phyloP scores from a whole-genome alignment of 805 yeast species.

The Scheffersomyces amazonensis region DNA sequence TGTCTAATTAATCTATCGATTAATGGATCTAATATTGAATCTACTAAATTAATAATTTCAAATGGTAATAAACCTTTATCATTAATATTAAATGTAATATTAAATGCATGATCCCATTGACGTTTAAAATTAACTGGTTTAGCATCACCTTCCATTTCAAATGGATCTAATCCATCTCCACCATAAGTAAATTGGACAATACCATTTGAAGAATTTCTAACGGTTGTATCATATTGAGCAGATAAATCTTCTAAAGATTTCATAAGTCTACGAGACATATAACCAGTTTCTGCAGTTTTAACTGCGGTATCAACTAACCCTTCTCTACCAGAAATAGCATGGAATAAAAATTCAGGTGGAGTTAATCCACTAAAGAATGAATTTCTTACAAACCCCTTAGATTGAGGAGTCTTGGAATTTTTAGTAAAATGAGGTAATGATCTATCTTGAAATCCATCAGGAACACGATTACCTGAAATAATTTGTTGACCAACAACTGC shows the following conservation, averaged over 20 bases:
- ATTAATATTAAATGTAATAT: constrained; percentile 58
- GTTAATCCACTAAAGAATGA: constrained; percentile 91
- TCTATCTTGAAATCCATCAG: constrained; percentile 99
- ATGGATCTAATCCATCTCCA: constrained; percentile 97
- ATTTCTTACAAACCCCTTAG: constrained; percentile 96
- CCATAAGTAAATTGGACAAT: constrained; percentile 97
- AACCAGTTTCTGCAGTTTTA: constrained; percentile 98
- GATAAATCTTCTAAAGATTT: constrained; percentile 95
- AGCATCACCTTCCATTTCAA: constrained; percentile 99
- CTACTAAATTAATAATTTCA: constrained; percentile 56
- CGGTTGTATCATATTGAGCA: constrained; percentile 89
- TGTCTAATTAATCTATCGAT: constrained; percentile 58
- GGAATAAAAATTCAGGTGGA: constrained; percentile 97
- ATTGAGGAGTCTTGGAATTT: constrained; percentile 94
- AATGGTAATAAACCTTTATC: constrained; percentile 67
- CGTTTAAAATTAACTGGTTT: constrained; percentile 89
- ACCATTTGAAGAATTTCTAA: constrained; percentile 92
- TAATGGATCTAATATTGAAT: constrained; percentile 57
- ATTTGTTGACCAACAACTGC: constrained; percentile 99
- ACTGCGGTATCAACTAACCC: constrained; percentile 99
- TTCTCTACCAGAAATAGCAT: constrained; percentile 99
- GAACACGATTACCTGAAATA: constrained; percentile 97
- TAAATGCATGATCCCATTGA: constrained; percentile 90
- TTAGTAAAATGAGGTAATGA: constrained; percentile 96
- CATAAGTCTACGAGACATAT: constrained; percentile 97